A percentile compares a stretch with the other conserved stretches of the same genome.
phyloP scores from a whole-genome alignment of 192 early-diverging fungal genomes.

The Coemansia sp. region DNA sequence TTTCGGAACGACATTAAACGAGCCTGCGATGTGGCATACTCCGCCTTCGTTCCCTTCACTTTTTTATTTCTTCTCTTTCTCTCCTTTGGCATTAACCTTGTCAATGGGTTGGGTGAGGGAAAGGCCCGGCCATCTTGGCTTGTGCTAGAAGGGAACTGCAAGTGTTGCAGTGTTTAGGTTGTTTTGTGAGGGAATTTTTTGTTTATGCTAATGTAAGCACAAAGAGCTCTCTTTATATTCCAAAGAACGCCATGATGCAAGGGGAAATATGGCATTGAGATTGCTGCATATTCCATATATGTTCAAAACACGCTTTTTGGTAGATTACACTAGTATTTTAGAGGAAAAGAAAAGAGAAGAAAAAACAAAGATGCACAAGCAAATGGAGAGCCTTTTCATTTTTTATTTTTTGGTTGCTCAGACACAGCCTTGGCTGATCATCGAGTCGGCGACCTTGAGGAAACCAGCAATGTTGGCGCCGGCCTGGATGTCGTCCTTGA shows the following conservation, averaged over 20 bases:
- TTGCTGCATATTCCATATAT: too few relatives aligned
- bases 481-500: constrained; percentile 55
- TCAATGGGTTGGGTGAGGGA: not conserved
- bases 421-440: constrained; percentile 58
- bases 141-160: constrained; percentile 10
- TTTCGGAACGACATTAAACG: constrained; percentile 29
- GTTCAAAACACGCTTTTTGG: too few relatives aligned
- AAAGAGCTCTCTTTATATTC: constrained; percentile 5
- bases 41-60: constrained; percentile 29
- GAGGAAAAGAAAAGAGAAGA: not conserved
- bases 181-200: constrained; percentile 8
- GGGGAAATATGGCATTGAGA: too few relatives aligned
- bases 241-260: too few relatives aligned
- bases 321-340: not conserved
- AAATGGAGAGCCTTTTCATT: too few relatives aligned
- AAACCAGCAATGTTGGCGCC: constrained; percentile 63
- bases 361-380: constrained; percentile 1
- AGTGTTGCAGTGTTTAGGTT: constrained; percentile 52
- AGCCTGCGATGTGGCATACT: constrained; percentile 55
- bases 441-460: constrained; percentile 59
- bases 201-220: constrained; percentile 5
- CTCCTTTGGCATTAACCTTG: not conserved
- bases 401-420: constrained; percentile 8
- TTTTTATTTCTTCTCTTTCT: not conserved
- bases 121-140: not conserved